Evolutionary conservation across 345 rosid genomes (phyloP).

Genomic region (Rhodamnia argentea): DNA sequence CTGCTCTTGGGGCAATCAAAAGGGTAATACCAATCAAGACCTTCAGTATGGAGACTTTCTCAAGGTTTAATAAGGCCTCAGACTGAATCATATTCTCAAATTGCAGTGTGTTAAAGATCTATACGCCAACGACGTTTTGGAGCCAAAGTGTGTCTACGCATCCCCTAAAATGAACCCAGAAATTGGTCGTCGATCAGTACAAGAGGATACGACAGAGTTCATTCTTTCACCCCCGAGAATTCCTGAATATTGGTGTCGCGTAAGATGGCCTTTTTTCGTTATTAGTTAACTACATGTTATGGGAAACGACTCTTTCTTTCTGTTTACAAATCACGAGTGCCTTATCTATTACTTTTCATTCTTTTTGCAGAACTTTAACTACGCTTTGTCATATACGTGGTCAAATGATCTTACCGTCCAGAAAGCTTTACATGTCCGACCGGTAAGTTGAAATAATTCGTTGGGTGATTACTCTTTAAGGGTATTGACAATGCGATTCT

Average conservation of each 20-base stretch:
- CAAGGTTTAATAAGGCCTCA: background rate
- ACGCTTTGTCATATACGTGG: constrained; percentile 17
- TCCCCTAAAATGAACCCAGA: constrained; percentile 6
- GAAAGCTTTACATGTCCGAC: constrained; percentile 15
- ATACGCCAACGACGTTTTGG: constrained; percentile 6
- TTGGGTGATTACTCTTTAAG: background rate
- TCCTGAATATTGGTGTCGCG: constrained; percentile 14
- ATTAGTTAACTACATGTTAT: background rate
- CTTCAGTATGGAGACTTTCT: background rate
- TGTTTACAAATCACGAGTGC: background rate
- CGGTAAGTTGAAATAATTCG: background rate
- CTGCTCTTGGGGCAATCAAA: constrained; percentile 3
- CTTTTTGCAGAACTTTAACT: constrained; percentile 17
- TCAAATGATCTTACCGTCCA: constrained; percentile 12
- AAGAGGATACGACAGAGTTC: constrained; percentile 1
- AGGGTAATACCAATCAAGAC: background rate
- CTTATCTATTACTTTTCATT: background rate
- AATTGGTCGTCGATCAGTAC: background rate
- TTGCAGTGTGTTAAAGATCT: constrained; percentile 13
- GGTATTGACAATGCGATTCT: background rate
- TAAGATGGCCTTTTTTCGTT: background rate
- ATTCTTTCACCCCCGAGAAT: constrained; percentile 1
- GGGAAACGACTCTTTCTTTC: background rate
- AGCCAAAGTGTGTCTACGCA: constrained; percentile 14
- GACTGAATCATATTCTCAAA: background rate